Evolutionary conservation across 2,329 filamentous ascomycete genomes (phyloP), one percentile per base, ranked within the genome.

Genomic region (Cytospora schulzeri): DNA sequence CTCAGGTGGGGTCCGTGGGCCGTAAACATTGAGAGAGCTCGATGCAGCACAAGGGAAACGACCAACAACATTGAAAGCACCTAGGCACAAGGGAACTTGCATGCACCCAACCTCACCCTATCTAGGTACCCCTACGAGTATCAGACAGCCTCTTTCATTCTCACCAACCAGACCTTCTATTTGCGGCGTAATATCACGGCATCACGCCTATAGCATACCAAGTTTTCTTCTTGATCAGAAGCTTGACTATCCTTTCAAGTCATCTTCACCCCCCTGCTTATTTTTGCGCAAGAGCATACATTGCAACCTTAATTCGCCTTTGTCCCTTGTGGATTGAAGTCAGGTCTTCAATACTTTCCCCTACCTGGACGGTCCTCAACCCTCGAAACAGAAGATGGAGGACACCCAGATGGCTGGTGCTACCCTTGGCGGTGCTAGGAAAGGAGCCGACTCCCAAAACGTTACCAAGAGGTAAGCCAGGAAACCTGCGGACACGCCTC

Each of bases 381-480:
- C 45, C 45, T 14, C 11, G 8, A 14, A 48, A 28, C 22, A 28
- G 22, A 76, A 74, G 53, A 81, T 82, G 76, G 85, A 86, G 70
- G 83, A 91, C 71, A 85, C 80, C 61, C 90, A 92, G 76, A 91
- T 57, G 33, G 48, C 58, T 29, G 62, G 38, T 64, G 81, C 84
- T 88, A 91, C 91, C 79, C 80, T 90, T 64, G 79, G 81, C 67
- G 79, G 80, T 55, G 76, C 82, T 59, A 82, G 85, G 69, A 87
- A 82, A 69, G 82, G 82, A 33, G 81, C 83, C 57, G 90, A 92
- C 75, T 84, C 86, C 45, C 88, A 90, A 73, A 91, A 88, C 76
- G 90, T 92, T 62, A 90, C 88, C 66, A 93, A 93, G 80, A 86
- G 91, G 91, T 93, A 79, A 60, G 78, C 66, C 33, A 31, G 50